Base-by-base conservation (phyloP, 495 filamentous ascomycete genomes). In the Aspergillus egyptiacus region DNA sequence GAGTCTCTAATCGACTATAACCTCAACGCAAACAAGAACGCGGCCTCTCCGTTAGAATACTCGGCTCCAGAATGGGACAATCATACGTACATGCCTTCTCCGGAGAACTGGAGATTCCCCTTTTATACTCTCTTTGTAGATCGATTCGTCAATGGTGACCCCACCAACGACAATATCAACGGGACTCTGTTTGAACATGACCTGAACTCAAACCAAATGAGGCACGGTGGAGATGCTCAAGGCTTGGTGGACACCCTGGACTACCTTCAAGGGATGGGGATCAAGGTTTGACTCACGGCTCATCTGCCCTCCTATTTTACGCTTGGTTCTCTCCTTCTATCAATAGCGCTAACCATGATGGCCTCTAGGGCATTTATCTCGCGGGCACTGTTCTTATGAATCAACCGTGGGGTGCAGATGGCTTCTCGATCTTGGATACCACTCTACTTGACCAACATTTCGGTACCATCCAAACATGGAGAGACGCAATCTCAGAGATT, bases 181-280 rank as follows among this genome's bases (percentile, higher is more conserved):
- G 80, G 72, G 2, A 87, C 83, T 0, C 42, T 75, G 6, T 88
- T 79, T 56, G 85, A 89, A 61, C 82, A 85, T 59, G 84, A 88
- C 59, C 57, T 80, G 25, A 73, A 72, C 50, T 80, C 77, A 44
- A 89, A 79, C 46, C 84, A 87, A 61, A 76, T 88, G 64, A 80
- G 85, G n/a, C 80, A 85, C 66, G 85, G 85, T 28, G 85, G 85
- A 30, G 85, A 89, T 60, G 69, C 85, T 19, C 69, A 67, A 35
- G 85, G 85, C 6, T 47, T 89, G 27, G 53, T 79, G 35, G 79
- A 84, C 51, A 82, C 79, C 13, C 66, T 89, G 44, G 85, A 89
- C 57, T 89, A 89, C 62, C 59, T 89, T 31, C 81, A 84, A 48
- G 85, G 85, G 34, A 81, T 86, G 81, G 85, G 85, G 2, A 80